Evolutionary conservation across 2,329 filamentous ascomycete genomes (phyloP), one percentile per base, ranked within the genome.

Genomic region (Stagonosporopsis cucurbitacearum): DNA sequence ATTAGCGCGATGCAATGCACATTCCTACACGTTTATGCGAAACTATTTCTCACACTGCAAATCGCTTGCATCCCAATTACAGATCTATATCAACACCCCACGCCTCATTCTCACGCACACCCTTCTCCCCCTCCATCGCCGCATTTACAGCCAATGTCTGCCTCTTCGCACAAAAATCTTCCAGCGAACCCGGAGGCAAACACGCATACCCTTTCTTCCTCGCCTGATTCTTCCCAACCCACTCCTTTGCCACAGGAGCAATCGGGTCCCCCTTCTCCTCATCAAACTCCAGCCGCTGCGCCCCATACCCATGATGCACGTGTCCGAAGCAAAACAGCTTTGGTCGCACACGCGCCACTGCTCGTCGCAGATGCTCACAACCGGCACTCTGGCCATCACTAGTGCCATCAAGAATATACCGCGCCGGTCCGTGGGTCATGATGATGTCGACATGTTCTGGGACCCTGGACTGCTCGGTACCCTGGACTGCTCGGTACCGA

Each of bases 401-500:
- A 12, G 28, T 30, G 28, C 9, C 28, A 11, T 30, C 28, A 12
- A 30, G 28, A 30, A 30, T 12, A 12, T 30, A 30, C 28, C 13
- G 28, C 28, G 28, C 28, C 2, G 28, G 28, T 3, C 28, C 28
- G 11, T 30, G 28, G 6, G 28, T 12, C 28, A 30, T 30, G 1
- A 30, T 11, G 6, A 30, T 30, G 11, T 30, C 28, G 28, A 30
- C 28, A 30, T 30, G 28, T 30, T 30, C 28, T 30, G 28, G 28
- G 28, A 30, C 11, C 11, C 28, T 30, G 28, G 28, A 30, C 11
- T 30, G n/a, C n/a, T n/a, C n/a, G n/a, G n/a, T 35, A 35, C 15
- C n/a, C 32, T 5, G 4, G 35, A 37, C 17, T 2, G 9, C 20
- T 57, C 45, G 32, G 50, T 71, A 33, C 52, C 53, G 17, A 60